Base-by-base conservation (phyloP, 176 grass and related monocot species). In the Pontederia crassipes region DNA sequence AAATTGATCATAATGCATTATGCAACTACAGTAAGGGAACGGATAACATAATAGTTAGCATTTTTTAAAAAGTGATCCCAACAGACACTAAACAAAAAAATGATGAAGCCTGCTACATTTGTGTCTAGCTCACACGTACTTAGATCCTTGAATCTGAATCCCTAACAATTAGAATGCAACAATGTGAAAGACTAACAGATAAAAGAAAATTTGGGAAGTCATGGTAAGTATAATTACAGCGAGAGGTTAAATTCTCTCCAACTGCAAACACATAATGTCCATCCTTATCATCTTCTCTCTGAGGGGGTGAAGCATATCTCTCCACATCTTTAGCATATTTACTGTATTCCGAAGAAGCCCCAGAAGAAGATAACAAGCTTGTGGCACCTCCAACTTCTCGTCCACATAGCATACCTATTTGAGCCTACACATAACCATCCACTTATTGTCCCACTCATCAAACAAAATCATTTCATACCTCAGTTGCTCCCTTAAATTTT, bases 161-260 rank as follows among this genome's bases (percentile, higher is more conserved):
- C 27, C 11, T 12, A 17, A 24, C 8, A 27, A 58, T 20, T 7
- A 58, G 17, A 58, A 58, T 4, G 18, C 17, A 58, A 11, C 20
- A 58, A 17, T 10, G 12, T 7, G 18, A 24, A 58, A 17, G 12
- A 17, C 7, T 28, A 26, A 11, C 56, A 58, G 13, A 17, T 45
- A 20, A 6, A 27, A 70, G 48, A 48, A 50, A 29, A 72, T 49
- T 12, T 48, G 26, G 27, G 17, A 55, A 71, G 45, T 27, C 20
- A n/a, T 18, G 45, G 45, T 59, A 58, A 59, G 55, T 17, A 16
- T 48, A 49, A 59, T 71, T 71, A 71, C 68, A 71, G 68, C 55
- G 55, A 71, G 68, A 71, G 11, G 68, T 71, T 46, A 59, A 71
- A 59, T 71, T 70, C n/a, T 70, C 67, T 70, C 67, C 67, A 48